Conservation (phyloP, 148 eudicot genomes). For the Mesembryanthemum crystallinum region DNA sequence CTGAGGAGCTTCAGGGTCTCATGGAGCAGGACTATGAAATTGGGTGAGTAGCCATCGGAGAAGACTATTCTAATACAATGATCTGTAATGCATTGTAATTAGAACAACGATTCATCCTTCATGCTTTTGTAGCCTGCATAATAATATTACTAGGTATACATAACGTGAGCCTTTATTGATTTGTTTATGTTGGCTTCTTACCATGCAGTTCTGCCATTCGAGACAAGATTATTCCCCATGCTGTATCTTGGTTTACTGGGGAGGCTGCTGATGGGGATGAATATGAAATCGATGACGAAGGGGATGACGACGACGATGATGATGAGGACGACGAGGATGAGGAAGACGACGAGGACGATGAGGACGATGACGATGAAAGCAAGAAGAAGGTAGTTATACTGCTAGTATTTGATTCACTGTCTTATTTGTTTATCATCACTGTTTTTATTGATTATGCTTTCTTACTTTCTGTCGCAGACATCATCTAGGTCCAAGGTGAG, state of each 20-base stretch:
- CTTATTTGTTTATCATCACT: neutral
- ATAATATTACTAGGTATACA: neutral
- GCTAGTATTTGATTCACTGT: neutral
- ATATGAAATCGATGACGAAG: constrained; percentile 29
- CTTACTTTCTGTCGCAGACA: constrained; percentile 18
- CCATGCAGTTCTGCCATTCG: constrained; percentile 59
- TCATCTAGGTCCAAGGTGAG: constrained; percentile 29
- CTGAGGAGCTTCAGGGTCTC: constrained; percentile 74
- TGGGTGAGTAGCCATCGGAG: constrained; percentile 50
- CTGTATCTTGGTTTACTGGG: constrained; percentile 95
- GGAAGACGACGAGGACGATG: constrained; percentile 43
- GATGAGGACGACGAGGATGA: constrained; percentile 61
- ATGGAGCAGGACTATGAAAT: constrained; percentile 95
- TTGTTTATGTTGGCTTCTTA: neutral
- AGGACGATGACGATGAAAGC: constrained; percentile 31
- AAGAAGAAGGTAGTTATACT: constrained; percentile 20
- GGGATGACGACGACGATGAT: constrained; percentile 47
- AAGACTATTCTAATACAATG: neutral
- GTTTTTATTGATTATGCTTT: neutral
- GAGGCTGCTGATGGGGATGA: constrained; percentile 73
- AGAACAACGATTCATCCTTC: too few species aligned
- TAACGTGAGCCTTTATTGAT: neutral
- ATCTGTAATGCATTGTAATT: neutral
- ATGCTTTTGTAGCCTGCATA: neutral
- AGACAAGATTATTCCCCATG: constrained; percentile 79